phyloP scores from a whole-genome alignment of 176 grass and related monocot species.

The Otatea glauca region DNA sequence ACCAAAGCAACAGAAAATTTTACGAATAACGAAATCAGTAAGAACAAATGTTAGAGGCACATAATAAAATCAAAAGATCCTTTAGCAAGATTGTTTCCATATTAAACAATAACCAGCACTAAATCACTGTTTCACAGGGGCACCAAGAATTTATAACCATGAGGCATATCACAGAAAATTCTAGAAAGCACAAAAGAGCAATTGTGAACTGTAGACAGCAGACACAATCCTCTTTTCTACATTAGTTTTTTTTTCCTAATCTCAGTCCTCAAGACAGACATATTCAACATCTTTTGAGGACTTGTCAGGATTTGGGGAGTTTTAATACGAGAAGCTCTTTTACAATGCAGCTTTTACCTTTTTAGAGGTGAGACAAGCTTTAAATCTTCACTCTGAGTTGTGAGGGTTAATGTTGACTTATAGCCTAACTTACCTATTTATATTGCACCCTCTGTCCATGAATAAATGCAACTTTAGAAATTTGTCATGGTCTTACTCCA shows the following conservation, averaged over 20 bases:
- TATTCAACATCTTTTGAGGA: background rate
- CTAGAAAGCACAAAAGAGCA: constrained; percentile 13
- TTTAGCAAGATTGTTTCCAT: background rate
- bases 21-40: constrained; percentile 6
- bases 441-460: background rate
- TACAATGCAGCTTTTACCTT: background rate
- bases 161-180: constrained; percentile 10
- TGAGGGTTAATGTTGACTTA: background rate
- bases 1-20: constrained; percentile 24
- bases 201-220: constrained; percentile 9
- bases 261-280: background rate
- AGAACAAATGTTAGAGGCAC: background rate
- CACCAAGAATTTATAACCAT: constrained; percentile 5
- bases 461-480: background rate
- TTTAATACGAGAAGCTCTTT: background rate
- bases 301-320: background rate
- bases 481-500: background rate
- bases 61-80: background rate
- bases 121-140: background rate
- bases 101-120: background rate
- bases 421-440: background rate
- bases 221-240: constrained; percentile 18
- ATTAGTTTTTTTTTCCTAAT: background rate
- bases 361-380: background rate
- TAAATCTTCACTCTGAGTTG: background rate